These are phyloP conservation scores for Barnettozyma wickerhamii DNA, from an alignment of 805 yeast species.

Conservation along the genomic window DNA sequence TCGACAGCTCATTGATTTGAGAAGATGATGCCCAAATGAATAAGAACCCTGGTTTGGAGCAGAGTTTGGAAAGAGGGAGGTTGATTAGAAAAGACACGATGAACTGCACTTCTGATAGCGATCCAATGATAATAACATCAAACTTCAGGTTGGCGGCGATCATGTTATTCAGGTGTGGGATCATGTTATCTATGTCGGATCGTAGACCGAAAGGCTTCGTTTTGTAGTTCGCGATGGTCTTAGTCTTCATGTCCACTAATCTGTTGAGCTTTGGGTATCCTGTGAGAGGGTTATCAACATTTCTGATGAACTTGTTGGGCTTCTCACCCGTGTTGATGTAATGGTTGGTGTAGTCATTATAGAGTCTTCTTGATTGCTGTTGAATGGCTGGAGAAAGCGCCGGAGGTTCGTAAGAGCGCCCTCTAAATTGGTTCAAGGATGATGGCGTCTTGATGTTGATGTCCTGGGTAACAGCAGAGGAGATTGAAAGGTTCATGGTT, in stretches of 20 bases:
- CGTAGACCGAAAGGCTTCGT: constrained; percentile 65
- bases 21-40: constrained; percentile 85
- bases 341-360: constrained; percentile 71
- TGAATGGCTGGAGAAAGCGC: constrained; percentile 4
- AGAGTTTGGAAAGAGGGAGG: constrained; percentile 67
- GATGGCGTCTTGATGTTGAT: constrained; percentile 2
- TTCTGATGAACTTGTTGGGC: constrained; percentile 64
- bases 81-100: constrained; percentile 55
- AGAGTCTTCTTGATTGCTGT: constrained; percentile 22
- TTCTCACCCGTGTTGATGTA: constrained; percentile 58
- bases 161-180: constrained; percentile 59
- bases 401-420: constrained; percentile 7
- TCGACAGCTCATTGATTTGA: constrained; percentile 59
- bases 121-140: constrained; percentile 91
- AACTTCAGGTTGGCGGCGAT: constrained; percentile 56
- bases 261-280: constrained; percentile 85
- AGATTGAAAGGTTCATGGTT: constrained; percentile 8
- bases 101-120: constrained; percentile 70
- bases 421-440: constrained; percentile 4
- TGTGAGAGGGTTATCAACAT: constrained; percentile 59
- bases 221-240: constrained; percentile 50
- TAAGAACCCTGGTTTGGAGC: constrained; percentile 82
- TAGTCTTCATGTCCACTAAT: constrained; percentile 59
- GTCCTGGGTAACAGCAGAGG: constrained; percentile 9
- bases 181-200: constrained; percentile 47